A percentile compares a stretch with the other conserved stretches of the same genome.
Conservation (phyloP, 805 yeast species). For the Starmerella vaccinii region DNA sequence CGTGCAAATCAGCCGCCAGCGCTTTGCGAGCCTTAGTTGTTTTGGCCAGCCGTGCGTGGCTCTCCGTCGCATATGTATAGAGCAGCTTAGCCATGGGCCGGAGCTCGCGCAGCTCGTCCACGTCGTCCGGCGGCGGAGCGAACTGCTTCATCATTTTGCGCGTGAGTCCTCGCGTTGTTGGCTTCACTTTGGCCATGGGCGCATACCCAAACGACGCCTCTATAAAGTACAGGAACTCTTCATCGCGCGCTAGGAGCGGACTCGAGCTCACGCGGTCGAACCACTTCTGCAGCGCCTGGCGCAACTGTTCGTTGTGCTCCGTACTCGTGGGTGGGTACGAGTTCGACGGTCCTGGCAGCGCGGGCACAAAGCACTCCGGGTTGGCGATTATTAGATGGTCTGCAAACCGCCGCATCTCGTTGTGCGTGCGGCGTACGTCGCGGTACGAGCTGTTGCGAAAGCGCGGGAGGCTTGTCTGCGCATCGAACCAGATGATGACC, state of each 20-base stretch:
- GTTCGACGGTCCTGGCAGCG: conserved; percentile 65
- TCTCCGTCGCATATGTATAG: conserved; percentile 47
- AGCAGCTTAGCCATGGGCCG: conserved; percentile 77
- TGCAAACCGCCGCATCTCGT: conserved; percentile 66
- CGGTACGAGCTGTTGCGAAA: conserved; percentile 60
- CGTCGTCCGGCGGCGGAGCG: conserved; percentile 84
- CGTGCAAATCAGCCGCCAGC: conserved; percentile 47
- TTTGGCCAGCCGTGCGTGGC: conserved; percentile 48
- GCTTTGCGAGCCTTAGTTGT: conserved; percentile 38
- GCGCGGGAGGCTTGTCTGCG: conserved; percentile 57
- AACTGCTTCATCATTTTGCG: conserved; percentile 87
- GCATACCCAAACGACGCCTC: conserved; percentile 65
- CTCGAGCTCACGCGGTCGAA: conserved; percentile 60
- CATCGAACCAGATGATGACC: conserved; percentile 69
- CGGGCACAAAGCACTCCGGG: conserved; percentile 87
- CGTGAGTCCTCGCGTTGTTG: conserved; percentile 74
- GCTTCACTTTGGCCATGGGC: conserved; percentile 48
- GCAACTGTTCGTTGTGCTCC: conserved; percentile 57
- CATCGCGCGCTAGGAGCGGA: conserved; percentile 76
- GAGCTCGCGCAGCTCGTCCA: conserved; percentile 66
- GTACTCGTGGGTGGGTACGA: conserved; percentile 76
- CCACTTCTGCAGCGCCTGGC: conserved; percentile 69
- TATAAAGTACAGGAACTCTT: conserved; percentile 74
- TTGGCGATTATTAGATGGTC: conserved; percentile 69
- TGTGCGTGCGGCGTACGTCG: conserved; percentile 68